Percentiles rank a stretch among this genome's conserved stretches.
These are phyloP conservation scores for Boletus mariae DNA, from an alignment of 1,284 basidiomycete genomes.

Conservation along the genomic window DNA sequence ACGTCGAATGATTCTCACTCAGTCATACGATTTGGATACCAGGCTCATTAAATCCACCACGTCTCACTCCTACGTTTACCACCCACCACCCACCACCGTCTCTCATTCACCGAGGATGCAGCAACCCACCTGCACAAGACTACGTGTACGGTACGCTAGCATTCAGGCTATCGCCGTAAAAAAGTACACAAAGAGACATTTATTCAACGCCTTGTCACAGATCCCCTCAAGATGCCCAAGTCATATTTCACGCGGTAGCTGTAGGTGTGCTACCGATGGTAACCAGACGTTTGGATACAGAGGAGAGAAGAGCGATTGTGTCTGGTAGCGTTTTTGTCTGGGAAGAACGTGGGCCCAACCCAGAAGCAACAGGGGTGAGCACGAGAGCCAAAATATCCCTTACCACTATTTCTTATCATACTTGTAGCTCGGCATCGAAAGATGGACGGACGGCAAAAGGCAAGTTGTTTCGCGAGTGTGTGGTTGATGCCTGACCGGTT, in stretches of 20 bases:
- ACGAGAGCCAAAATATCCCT: neutral
- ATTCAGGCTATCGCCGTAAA: conserved; percentile 25
- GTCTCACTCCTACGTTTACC: conserved; percentile 20
- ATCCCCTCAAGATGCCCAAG: conserved; percentile 64
- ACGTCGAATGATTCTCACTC: conserved; percentile 28
- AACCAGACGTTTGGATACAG: conserved; percentile 69
- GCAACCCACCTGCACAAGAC: conserved; percentile 42
- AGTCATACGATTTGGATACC: conserved; percentile 17
- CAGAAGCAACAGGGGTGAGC: conserved; percentile 63
- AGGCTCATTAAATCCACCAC: conserved; percentile 31
- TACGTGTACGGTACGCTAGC: conserved; percentile 32
- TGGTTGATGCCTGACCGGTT: conserved; percentile 23
- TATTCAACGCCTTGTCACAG: conserved; percentile 38
- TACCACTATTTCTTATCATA: conserved; percentile 3
- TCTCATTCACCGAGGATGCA: conserved; percentile 35
- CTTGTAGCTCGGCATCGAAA: conserved; percentile 63
- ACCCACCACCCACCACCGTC: conserved; percentile 14
- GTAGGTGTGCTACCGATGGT: conserved; percentile 63
- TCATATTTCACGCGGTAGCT: conserved; percentile 72
- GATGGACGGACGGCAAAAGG: conserved; percentile 76
- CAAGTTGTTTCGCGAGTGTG: conserved; percentile 34
- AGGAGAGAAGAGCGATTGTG: conserved; percentile 57
- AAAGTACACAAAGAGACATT: neutral
- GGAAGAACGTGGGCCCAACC: conserved; percentile 73
- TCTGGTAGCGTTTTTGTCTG: conserved; percentile 78